Evolutionary conservation across 192 early-diverging fungal species (phyloP), one percentile per base, ranked within the genome.

Genomic region (Coemansia sp.): DNA sequence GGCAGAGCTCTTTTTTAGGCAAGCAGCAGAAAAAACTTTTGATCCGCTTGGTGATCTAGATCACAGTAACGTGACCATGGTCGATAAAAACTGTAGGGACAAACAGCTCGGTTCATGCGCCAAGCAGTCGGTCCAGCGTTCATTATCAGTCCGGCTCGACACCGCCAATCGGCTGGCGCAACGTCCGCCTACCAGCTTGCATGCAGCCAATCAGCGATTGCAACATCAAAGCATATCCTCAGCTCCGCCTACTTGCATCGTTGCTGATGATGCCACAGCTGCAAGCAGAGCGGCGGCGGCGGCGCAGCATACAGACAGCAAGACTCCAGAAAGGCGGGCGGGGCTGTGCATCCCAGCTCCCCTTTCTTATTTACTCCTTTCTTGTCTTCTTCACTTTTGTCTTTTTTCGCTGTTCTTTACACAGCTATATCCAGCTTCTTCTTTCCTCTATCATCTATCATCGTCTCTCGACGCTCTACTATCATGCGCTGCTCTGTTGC

Each of bases 401-500:
- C 36, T 5, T 38, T 38, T 38, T 38, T 38, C 6, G 36, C 36
- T 38, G 36, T 38, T 9, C 36, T 38, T 38, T 38, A 38, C 36
- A 38, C 36, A 44, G 42, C 42, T 44, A 12, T 44, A 44, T 16
- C 12, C 24, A 47, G 43, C 38, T 67, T 66, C 55, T 63, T 43
- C 1, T 27, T 55, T 54, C 36, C 63, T 24, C 29, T 66, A 43
- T 49, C 31, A 16, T 15, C 15, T 34, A 22, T 51, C n/a, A 51
- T 51, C 20, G 22, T 20, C n/a, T 51, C 49, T 51, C 49, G 22
- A 24, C 49, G 20, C 20, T 24, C 49, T 11, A 6, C n/a, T 31
- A 57, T n/a, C 31, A 85, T 85, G 84, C 78, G 79, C 41, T 80
- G 70, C 68, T 71, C 78, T n/a, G 24, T 85, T 51, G 73, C 78